These are phyloP conservation scores for Volvox africanus DNA, from an alignment of 139 green algal species.

Conservation along the genomic window DNA sequence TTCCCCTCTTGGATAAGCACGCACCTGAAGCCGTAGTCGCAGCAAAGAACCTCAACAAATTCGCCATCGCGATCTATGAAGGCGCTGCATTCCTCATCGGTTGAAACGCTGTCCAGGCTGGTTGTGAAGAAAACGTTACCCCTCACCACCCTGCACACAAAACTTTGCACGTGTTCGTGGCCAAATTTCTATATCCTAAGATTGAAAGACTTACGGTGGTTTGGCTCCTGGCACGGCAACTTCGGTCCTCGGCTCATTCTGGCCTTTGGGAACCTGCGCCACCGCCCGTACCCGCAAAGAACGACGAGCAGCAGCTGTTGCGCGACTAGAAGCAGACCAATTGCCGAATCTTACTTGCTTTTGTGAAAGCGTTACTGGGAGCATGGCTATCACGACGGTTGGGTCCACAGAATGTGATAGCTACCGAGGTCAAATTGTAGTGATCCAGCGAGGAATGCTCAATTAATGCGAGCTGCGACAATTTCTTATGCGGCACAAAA, in stretches of 20 bases:
- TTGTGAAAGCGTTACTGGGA: background rate
- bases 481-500: too few relatives aligned
- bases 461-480: too few relatives aligned
- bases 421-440: too few relatives aligned
- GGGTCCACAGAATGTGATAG: too few relatives aligned
- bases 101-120: conserved; percentile 3
- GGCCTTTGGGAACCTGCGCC: background rate
- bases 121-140: background rate
- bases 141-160: background rate
- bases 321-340: too few relatives aligned
- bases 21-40: conserved; percentile 87
- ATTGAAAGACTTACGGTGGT: background rate
- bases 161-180: background rate
- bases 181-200: background rate
- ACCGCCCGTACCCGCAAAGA: background rate
- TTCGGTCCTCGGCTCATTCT: background rate
- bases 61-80: conserved; percentile 63
- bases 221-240: background rate
- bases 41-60: conserved; percentile 81
- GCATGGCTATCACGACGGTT: background rate
- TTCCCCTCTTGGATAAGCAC: background rate
- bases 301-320: background rate
- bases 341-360: too few relatives aligned
- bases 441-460: too few relatives aligned
- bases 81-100: conserved; percentile 38